Base-by-base conservation (phyloP, 2,329 filamentous ascomycete genomes). In the Tolypocladium pustulatum region DNA sequence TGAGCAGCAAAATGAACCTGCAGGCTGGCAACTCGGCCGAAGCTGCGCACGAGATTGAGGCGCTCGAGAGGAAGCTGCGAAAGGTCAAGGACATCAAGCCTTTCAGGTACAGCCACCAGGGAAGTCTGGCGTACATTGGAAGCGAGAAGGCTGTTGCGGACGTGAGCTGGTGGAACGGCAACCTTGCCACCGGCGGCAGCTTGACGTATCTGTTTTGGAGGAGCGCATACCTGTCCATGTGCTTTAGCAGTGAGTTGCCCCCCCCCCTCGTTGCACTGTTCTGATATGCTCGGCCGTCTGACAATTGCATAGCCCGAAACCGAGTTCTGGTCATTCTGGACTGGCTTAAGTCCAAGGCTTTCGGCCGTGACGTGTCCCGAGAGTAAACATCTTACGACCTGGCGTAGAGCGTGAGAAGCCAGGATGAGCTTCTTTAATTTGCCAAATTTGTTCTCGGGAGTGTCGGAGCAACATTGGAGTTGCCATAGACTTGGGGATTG, bases 171-270 rank as follows among this genome's bases (percentile, higher is more conserved):
- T 86, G 95, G 78, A 95, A 94, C 69, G 94, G 94, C 65, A 99
- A 97, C 79, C 83, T 99, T 67, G 93, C 94, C 62, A 90, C 88
- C 53, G 94, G 93, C 71, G 94, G 94, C 72, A 90, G 88, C 68
- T 80, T 97, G 76, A 99, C 94, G 59, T 99, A 96, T 78, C 84
- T 97, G 66, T 99, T 99, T 85, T 99, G 94, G 94, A 85, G 92
- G 73, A 95, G 90, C 71, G 94, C 93, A 58, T 99, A 99, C 76
- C 80, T 99, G 74, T 97, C 91, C 82, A 99, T 99, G 94, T 97
- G 93, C 85, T 99, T 99, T 76, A 97, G 92, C 86, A 92, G 91
- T 94, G 83, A 86, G 90, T 89, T 32, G 13, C 51, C 43, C 22
- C 46, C 27, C 0, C 20, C n/a, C n/a, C n/a, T n/a, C n/a, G n/a